Conservation (phyloP, 2,329 filamentous ascomycete species). For the Fusarium clavum region DNA sequence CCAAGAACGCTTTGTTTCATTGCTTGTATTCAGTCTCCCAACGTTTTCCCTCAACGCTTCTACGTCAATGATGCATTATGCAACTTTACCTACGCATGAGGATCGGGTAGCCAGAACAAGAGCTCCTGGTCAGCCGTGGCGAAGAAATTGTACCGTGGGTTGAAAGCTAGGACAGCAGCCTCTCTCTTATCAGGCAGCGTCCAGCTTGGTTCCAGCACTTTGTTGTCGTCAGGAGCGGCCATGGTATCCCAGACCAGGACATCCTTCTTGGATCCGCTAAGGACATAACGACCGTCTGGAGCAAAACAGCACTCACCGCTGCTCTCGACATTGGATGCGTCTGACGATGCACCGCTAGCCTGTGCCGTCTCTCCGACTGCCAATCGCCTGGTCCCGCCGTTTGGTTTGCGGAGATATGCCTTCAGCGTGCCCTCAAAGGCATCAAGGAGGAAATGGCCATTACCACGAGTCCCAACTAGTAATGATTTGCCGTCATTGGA, state of each 20-base stretch:
- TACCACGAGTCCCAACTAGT: constrained; percentile 84
- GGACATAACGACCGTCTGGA: constrained; percentile 87
- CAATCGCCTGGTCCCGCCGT: constrained; percentile 63
- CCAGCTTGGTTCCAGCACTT: constrained; percentile 71
- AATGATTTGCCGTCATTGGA: constrained; percentile 94
- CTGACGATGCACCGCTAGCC: constrained; percentile 52
- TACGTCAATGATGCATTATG: not conserved
- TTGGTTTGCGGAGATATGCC: constrained; percentile 74
- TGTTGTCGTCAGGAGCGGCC: constrained; percentile 64
- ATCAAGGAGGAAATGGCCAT: constrained; percentile 92
- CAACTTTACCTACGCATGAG: constrained; percentile 57
- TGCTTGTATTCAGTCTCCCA: not conserved
- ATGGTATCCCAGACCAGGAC: constrained; percentile 89
- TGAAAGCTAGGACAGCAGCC: constrained; percentile 83
- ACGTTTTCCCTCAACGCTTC: not conserved
- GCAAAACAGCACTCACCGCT: constrained; percentile 88
- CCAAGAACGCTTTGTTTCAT: not conserved
- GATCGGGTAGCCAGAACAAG: constrained; percentile 81
- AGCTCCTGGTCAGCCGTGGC: constrained; percentile 89
- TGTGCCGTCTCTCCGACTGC: constrained; percentile 63
- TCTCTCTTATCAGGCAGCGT: constrained; percentile 75
- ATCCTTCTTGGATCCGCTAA: constrained; percentile 81
- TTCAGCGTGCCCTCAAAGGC: constrained; percentile 86
- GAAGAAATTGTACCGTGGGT: constrained; percentile 91
- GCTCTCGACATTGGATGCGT: constrained; percentile 60